Percentiles rank a stretch among this genome's conserved stretches.
Conservation (phyloP, 2,329 filamentous ascomycete genomes). For the Aspergillaceae sp. region DNA sequence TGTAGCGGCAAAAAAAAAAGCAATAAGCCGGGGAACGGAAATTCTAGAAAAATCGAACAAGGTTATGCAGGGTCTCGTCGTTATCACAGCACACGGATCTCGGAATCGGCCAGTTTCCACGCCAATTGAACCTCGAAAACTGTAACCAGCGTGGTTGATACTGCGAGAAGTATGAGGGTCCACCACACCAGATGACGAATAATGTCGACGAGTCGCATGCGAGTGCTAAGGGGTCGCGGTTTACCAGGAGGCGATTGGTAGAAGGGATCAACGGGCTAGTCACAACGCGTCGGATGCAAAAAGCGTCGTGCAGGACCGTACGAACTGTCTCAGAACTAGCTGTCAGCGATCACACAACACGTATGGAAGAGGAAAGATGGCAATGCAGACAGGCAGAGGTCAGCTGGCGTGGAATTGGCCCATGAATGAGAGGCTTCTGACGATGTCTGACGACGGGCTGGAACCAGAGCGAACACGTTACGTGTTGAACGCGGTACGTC, state of each 20-base stretch:
- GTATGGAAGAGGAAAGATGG: too few relatives aligned
- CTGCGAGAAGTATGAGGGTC: neutral
- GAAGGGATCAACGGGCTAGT: neutral
- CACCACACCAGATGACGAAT: too few relatives aligned
- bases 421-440: too few relatives aligned
- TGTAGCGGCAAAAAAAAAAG: conserved; percentile 1
- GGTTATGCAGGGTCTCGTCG: conserved; percentile 9
- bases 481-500: too few relatives aligned
- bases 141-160: neutral
- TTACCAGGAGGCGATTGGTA: neutral
- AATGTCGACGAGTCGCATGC: neutral
- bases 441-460: too few relatives aligned
- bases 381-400: too few relatives aligned
- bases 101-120: conserved; percentile 9
- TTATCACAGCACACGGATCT: neutral
- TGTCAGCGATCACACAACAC: too few relatives aligned
- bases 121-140: conserved; percentile 11
- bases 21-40: conserved; percentile 6
- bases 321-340: too few relatives aligned
- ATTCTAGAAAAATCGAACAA: conserved; percentile 3
- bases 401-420: too few relatives aligned
- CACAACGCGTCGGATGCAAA: too few relatives aligned
- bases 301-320: too few relatives aligned
- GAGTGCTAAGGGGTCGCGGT: neutral
- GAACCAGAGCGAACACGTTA: too few relatives aligned